Conservation (phyloP, 495 filamentous ascomycete genomes). For the Annulohypoxylon moriforme region DNA sequence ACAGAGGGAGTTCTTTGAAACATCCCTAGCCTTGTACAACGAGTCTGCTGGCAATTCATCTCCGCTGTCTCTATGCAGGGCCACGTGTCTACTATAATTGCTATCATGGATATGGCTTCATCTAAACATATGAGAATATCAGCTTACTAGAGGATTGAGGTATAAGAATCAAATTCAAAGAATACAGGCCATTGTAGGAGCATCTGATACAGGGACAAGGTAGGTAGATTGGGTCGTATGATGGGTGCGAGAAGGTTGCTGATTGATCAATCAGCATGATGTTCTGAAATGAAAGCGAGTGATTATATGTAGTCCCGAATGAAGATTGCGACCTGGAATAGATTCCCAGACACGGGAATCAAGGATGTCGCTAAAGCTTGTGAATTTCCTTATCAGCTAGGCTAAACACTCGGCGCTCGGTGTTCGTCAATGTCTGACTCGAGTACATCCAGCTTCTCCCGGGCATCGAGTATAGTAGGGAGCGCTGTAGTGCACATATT, state of each 20-base stretch:
- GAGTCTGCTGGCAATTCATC: conserved; percentile 13
- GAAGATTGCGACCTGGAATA: background rate
- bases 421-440: conserved; percentile 10
- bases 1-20: conserved; percentile 25
- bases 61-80: conserved; percentile 29
- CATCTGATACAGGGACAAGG: conserved; percentile 10
- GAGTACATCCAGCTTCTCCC: background rate
- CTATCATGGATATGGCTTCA: conserved; percentile 2
- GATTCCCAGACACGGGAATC: conserved; percentile 3
- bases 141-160: conserved; percentile 6
- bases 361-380: background rate
- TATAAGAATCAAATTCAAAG: background rate
- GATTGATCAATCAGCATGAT: background rate
- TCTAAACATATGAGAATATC: conserved; percentile 18
- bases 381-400: background rate
- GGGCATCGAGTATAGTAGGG: conserved; percentile 9
- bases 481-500: conserved; percentile 16
- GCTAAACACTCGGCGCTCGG: conserved; percentile 6
- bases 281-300: conserved; percentile 1
- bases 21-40: conserved; percentile 29
- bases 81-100: conserved; percentile 33
- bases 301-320: background rate
- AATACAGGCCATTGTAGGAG: background rate
- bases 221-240: conserved; percentile 6
- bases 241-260: conserved; percentile 1